Percentiles rank a stretch among this genome's conserved stretches.
These are phyloP conservation scores for Suillus alpinus DNA, from an alignment of 768 basidiomycete genomes.

Conservation along the genomic window DNA sequence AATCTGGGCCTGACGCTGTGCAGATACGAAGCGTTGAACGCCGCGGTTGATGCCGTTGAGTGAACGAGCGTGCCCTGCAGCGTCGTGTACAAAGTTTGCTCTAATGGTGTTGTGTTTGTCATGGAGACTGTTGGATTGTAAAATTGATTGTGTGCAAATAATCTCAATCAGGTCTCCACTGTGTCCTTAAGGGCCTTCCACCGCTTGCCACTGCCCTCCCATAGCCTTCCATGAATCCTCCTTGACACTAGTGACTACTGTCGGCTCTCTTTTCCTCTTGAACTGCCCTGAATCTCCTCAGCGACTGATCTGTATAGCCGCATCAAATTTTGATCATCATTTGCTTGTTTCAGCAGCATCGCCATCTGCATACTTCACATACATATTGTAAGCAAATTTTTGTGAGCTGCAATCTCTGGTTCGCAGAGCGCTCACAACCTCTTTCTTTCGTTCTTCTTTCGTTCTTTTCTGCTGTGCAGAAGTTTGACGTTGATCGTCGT, in stretches of 20 bases:
- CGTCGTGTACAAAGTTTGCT: not conserved
- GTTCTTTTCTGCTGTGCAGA: constrained; percentile 40
- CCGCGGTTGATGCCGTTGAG: not conserved
- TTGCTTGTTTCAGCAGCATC: not conserved
- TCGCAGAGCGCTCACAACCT: not conserved
- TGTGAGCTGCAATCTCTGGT: not conserved
- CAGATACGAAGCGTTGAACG: too few relatives aligned
- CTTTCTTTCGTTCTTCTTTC: constrained; percentile 3
- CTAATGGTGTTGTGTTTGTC: constrained; percentile 8
- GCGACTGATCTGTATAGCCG: not conserved
- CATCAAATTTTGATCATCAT: constrained; percentile 3
- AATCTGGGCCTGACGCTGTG: too few relatives aligned
- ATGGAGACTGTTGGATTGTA: constrained; percentile 17
- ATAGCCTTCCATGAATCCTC: constrained; percentile 1
- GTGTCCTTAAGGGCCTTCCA: not conserved
- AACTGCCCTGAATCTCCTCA: not conserved
- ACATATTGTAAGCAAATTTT: constrained; percentile 4
- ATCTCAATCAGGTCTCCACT: not conserved
- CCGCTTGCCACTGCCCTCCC: not conserved
- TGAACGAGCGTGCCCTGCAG: not conserved
- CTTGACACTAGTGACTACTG: not conserved
- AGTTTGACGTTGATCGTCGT: constrained; percentile 71
- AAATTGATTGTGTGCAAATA: not conserved
- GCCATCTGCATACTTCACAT: not conserved
- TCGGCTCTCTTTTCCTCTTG: not conserved